Base-by-base conservation (phyloP, 2,329 filamentous ascomycete species). In the Curvularia spicifera region DNA sequence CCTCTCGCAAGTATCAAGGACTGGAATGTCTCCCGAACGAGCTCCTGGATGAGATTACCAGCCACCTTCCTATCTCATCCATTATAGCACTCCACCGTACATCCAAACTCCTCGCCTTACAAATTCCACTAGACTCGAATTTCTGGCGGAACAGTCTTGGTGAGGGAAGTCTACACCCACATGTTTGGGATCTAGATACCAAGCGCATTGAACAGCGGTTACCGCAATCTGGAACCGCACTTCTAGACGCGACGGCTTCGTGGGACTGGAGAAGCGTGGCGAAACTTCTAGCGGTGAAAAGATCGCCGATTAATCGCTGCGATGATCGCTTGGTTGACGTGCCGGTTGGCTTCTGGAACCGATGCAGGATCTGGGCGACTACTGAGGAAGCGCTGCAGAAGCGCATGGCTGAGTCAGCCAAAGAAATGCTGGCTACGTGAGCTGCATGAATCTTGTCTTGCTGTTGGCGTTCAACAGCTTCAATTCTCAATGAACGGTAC, bases 71-170 rank as follows among this genome's bases (percentile, higher is more conserved):
- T 7, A 33, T 57, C 0, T 31, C 44, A 12, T 63, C 65, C 1
- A 56, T 60, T 20, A 50, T 72, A 18, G 57, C 61, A 12, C 31
- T 74, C 13, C 67, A 68, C 22, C 53, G 55, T n/a, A 60, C 63
- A 8, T 71, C 68, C 0, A 68, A 60, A 43, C 33, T 54, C 1
- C 51, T 72, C n/a, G 57, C 64, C 10, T 29, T 26, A 7, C 70
- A 65, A 20, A 43, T 69, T 6, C 62, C 56, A 10, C 53, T 73
- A 15, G 57, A 71, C 40, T 60, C 68, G n/a, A 51, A 54, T 2
- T 74, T 71, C 47, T 74, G 71, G 70, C 61, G 65, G 15, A 56
- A 63, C 12, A 63, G 57, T 5, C 56, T 73, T n/a, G 49, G 60
- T 12, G 52, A 59, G 9, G 67, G 69, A 24, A 66, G 50, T 22